These are phyloP conservation scores for Aspergillus costaricaensis DNA, from an alignment of 2,329 filamentous ascomycete species.

Conservation along the genomic window DNA sequence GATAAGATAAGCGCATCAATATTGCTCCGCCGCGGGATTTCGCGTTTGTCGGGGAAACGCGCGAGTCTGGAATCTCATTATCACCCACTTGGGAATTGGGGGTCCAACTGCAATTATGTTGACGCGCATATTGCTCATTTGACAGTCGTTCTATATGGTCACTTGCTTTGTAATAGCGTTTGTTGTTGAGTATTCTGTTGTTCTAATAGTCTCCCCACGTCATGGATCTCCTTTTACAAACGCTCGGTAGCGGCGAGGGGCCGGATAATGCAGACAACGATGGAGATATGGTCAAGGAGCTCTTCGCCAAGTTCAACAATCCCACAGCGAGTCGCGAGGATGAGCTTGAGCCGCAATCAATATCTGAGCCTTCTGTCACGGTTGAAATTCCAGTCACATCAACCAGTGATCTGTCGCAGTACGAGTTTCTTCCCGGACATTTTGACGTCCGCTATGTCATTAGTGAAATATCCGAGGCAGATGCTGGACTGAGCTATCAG, in stretches of 20 bases:
- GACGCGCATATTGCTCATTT: background rate
- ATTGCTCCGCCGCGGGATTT: constrained; percentile 12
- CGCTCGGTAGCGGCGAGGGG: background rate
- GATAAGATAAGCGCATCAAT: constrained; percentile 24
- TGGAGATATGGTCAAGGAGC: constrained; percentile 22
- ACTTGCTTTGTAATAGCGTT: background rate
- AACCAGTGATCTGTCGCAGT: constrained; percentile 33
- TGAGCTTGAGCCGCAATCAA: background rate
- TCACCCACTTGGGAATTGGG: background rate
- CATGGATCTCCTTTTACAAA: background rate
- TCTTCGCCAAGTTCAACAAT: constrained; percentile 20
- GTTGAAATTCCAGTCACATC: constrained; percentile 36
- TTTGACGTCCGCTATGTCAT: constrained; percentile 37
- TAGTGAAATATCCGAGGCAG: constrained; percentile 25
- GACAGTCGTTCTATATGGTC: background rate
- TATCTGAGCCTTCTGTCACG: background rate
- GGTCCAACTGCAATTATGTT: background rate
- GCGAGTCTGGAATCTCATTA: constrained; percentile 6
- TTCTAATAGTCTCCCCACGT: background rate
- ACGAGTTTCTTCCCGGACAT: constrained; percentile 44
- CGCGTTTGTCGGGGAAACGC: constrained; percentile 13
- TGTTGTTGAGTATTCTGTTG: too few relatives aligned
- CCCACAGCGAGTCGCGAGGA: background rate
- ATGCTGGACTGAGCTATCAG: constrained; percentile 29
- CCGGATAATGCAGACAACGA: background rate